phyloP scores from a whole-genome alignment of 345 rosid genomes.

The Populus simonii region DNA sequence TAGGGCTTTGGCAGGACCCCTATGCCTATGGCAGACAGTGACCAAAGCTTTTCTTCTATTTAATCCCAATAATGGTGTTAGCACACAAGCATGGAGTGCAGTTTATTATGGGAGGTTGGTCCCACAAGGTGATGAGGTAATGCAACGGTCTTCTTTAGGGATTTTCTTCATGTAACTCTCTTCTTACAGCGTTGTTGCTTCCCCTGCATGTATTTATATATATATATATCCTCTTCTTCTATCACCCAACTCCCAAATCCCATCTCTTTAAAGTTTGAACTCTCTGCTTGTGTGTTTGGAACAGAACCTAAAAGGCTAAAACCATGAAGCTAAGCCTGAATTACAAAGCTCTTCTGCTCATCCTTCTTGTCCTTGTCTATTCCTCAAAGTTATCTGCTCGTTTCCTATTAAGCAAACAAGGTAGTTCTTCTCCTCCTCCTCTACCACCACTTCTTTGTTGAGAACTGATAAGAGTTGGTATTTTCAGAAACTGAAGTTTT shows the following conservation, averaged over 20 bases:
- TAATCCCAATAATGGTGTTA: slow-evolving; percentile 7
- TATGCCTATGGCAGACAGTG: slow-evolving; percentile 26
- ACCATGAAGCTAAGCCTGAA: slow-evolving; percentile 46
- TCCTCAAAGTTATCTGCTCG: slow-evolving; percentile 37
- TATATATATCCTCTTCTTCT: slow-evolving; percentile 6
- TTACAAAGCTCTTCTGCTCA: slow-evolving; percentile 35
- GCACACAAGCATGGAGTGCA: slow-evolving; percentile 7
- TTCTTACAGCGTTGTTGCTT: not conserved
- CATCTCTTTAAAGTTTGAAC: slow-evolving; percentile 3
- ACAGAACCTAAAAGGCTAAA: not conserved
- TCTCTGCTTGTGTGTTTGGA: not conserved
- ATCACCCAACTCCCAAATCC: slow-evolving; percentile 12
- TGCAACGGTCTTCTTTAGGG: slow-evolving; percentile 1
- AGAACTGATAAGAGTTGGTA: not conserved
- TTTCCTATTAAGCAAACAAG: slow-evolving; percentile 25
- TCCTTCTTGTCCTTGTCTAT: slow-evolving; percentile 27
- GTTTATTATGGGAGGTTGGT: not conserved
- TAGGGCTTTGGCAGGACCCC: slow-evolving; percentile 30
- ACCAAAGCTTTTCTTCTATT: slow-evolving; percentile 10
- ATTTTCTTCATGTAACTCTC: slow-evolving; percentile 16
- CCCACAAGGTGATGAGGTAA: slow-evolving; percentile 13
- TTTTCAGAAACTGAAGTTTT: not conserved
- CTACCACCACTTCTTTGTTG: not conserved
- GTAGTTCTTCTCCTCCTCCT: slow-evolving; percentile 12
- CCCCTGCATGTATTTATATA: slow-evolving; percentile 33